Base-by-base conservation (phyloP, 495 filamentous ascomycete species). In the Hypoxylon lienhwacheense region DNA sequence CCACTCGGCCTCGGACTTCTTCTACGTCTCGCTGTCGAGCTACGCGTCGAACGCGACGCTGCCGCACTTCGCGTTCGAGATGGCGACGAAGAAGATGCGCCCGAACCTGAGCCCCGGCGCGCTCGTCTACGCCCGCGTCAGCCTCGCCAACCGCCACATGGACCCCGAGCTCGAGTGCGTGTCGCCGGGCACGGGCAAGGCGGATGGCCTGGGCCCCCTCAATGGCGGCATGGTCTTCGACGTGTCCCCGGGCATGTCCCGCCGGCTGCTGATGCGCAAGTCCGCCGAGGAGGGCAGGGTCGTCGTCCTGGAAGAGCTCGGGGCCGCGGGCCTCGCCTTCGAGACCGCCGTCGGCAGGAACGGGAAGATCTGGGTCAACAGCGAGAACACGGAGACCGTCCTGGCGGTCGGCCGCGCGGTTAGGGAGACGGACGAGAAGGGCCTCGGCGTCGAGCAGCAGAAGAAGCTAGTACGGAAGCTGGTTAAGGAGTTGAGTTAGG, bases 271-370 rank as follows among this genome's bases (percentile, higher is more conserved):
- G 58, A 81, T 89, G 66, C 70, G 80, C 5, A 81, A 75, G 48
- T 79, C 82, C n/a, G 73, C 77, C 21, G 80, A 84, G 48, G 82
- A 85, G 16, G 83, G 78, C 41, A 83, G 79, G 29, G 78, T 88
- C 2, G 77, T 92, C 20, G 81, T 97, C 14, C 67, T 97, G 40
- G 89, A 95, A 51, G 88, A 90, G 61, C 71, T 97, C n/a, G 91
- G 85, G 11, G 83, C 80, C 61, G 87, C 84, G 33, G 76, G 85
- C 39, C 74, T 92, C 33, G 79, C 81, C 41, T 98, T 97, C 71
- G 93, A 98, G 76, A 85, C 93, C 51, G 93, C 93, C 3, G 89
- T 96, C 19, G 95, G 95, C 16, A 84, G 91, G 66, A 98, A 98
- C 69, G 93, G 93, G 15, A 87, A 81, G 73, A 80, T 97, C 26